These are phyloP conservation scores for Elongisporangium prolatum DNA, from an alignment of 352 stramenopile genomes.

Conservation along the genomic window DNA sequence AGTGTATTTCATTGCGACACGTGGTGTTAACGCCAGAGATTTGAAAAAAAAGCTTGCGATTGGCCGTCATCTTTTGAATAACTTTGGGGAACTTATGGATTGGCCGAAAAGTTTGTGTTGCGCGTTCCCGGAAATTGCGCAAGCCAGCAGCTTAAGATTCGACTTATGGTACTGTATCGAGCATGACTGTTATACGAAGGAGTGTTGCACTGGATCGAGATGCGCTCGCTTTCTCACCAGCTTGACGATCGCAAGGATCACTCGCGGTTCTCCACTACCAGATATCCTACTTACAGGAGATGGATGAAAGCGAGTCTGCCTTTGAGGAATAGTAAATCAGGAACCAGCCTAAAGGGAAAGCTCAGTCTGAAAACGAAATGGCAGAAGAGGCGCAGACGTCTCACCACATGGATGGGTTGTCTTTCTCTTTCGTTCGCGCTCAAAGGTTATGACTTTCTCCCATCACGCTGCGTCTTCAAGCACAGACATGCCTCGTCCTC, in stretches of 20 bases:
- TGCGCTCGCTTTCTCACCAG: neutral
- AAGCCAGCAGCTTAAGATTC: neutral
- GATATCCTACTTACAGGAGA: neutral
- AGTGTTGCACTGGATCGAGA: neutral
- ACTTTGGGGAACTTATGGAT: too few relatives aligned
- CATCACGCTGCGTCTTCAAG: neutral
- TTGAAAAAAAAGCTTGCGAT: neutral
- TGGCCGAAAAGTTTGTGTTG: neutral
- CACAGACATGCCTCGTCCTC: neutral
- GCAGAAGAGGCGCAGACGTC: neutral
- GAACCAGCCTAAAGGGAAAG: too few relatives aligned
- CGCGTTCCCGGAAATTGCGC: neutral
- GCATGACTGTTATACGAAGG: neutral
- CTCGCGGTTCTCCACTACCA: neutral
- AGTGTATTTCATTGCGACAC: neutral
- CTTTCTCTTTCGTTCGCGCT: neutral
- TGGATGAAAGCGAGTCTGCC: too few relatives aligned
- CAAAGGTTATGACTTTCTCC: neutral
- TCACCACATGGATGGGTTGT: neutral
- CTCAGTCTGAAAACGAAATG: neutral
- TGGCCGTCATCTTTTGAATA: neutral
- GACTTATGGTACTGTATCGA: neutral
- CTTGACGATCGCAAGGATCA: neutral
- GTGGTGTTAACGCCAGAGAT: neutral
- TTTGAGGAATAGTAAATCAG: too few relatives aligned